Evolutionary conservation across 768 basidiomycete genomes (phyloP).

Genomic region (Podaxis mareebaensis): DNA sequence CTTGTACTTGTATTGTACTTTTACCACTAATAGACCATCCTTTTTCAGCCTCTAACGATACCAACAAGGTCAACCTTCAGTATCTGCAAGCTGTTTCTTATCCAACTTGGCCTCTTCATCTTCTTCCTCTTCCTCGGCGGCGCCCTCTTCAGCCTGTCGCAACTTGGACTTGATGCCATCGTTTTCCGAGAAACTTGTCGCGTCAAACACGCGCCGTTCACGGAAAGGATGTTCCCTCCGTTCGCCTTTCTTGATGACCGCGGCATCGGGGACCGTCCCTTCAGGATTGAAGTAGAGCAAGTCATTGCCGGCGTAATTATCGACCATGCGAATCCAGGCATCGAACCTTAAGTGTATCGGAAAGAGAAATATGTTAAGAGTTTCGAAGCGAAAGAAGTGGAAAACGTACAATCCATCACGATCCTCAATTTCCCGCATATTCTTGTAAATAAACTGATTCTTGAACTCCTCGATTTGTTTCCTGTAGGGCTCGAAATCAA

Average conservation of each 20-base stretch:
- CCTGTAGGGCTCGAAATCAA: constrained; percentile 71
- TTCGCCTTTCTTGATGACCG: constrained; percentile 63
- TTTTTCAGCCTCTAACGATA: neutral
- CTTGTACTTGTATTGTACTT: neutral
- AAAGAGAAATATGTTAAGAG: neutral
- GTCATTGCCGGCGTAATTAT: constrained; percentile 76
- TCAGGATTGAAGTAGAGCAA: constrained; percentile 75
- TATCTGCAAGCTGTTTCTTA: constrained; percentile 49
- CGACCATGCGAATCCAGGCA: constrained; percentile 78
- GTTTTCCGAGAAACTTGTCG: constrained; percentile 49
- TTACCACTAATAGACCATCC: constrained; percentile 1
- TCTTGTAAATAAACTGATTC: constrained; percentile 79
- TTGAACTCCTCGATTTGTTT: constrained; percentile 82
- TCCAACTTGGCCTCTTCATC: constrained; percentile 41
- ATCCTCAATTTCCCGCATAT: constrained; percentile 85
- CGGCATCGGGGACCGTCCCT: constrained; percentile 72
- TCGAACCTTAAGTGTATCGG: constrained; percentile 61
- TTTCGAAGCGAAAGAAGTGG: neutral
- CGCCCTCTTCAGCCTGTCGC: constrained; percentile 39
- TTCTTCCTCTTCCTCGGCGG: constrained; percentile 41
- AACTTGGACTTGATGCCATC: constrained; percentile 32
- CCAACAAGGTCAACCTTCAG: constrained; percentile 42
- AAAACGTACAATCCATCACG: constrained; percentile 66
- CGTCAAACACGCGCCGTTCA: constrained; percentile 69
- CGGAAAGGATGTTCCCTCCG: constrained; percentile 62